Evolutionary conservation across 1,284 basidiomycete genomes (phyloP).

Genomic region (Hymenochaete sp.): DNA sequence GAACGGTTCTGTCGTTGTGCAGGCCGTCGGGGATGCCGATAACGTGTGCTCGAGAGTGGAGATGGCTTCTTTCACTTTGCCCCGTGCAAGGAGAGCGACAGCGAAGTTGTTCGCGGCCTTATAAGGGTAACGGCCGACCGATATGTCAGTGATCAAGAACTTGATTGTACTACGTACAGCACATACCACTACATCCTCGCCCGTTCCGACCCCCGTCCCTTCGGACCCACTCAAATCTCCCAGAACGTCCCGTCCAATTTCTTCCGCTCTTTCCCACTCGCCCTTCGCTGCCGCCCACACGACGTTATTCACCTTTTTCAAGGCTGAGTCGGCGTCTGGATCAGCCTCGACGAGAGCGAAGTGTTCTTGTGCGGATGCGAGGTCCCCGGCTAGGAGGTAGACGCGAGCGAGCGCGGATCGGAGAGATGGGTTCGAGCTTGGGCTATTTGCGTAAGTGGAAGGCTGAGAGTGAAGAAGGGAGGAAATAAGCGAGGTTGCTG

Average conservation of each 20-base stretch:
- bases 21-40: slow-evolving; percentile 51
- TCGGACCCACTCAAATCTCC: slow-evolving; percentile 32
- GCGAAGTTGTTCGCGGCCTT: slow-evolving; percentile 74
- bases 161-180: background rate
- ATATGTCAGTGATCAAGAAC: background rate
- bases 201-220: slow-evolving; percentile 25
- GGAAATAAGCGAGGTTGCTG: slow-evolving; percentile 54
- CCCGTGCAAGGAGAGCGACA: slow-evolving; percentile 60
- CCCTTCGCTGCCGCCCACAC: slow-evolving; percentile 57
- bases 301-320: slow-evolving; percentile 54
- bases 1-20: slow-evolving; percentile 68
- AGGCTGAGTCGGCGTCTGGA: slow-evolving; percentile 32
- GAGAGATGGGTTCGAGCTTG: slow-evolving; percentile 40
- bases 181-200: slow-evolving; percentile 52
- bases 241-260: slow-evolving; percentile 36
- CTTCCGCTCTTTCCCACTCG: slow-evolving; percentile 51
- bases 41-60: slow-evolving; percentile 51
- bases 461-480: no score
- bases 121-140: background rate
- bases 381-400: slow-evolving; percentile 61
- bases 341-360: slow-evolving; percentile 43
- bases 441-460: slow-evolving; percentile 26
- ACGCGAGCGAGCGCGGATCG: slow-evolving; percentile 62
- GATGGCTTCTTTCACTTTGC: slow-evolving; percentile 59
- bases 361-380: slow-evolving; percentile 46